Percentiles rank a stretch among this genome's conserved stretches.
Evolutionary conservation across 2,329 filamentous ascomycete species (phyloP).

Genomic region (Plectosphaerella plurivora): DNA sequence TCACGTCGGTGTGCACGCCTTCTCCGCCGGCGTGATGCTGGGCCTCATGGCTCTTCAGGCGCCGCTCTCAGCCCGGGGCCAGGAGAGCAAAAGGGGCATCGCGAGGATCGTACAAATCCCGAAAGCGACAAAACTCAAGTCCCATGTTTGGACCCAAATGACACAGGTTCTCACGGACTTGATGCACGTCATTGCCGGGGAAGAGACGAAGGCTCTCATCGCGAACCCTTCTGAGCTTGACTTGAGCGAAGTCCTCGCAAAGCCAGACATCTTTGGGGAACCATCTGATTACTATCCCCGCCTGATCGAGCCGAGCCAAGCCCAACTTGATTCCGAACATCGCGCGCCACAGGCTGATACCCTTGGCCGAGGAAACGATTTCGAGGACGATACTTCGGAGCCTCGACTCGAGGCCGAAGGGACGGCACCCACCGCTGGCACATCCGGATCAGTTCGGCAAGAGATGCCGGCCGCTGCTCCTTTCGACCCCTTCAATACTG

Average conservation of each 20-base stretch:
- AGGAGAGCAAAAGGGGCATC: neutral
- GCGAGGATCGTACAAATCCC: neutral
- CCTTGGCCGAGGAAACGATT: too few relatives aligned
- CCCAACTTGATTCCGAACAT: too few relatives aligned
- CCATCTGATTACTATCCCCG: neutral
- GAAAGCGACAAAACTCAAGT: neutral
- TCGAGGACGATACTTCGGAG: too few relatives aligned
- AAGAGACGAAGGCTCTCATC: neutral
- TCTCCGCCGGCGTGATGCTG: neutral
- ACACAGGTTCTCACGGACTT: neutral
- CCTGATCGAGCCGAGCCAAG: too few relatives aligned
- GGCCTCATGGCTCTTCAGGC: neutral
- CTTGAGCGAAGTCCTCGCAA: neutral
- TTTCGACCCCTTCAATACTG: neutral
- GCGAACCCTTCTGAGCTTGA: neutral
- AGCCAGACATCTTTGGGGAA: neutral
- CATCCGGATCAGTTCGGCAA: neutral
- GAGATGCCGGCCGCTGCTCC: neutral
- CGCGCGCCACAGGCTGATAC: too few relatives aligned
- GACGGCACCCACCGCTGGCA: too few relatives aligned
- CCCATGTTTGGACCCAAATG: neutral
- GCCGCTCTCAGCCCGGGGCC: neutral
- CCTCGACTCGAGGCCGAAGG: too few relatives aligned
- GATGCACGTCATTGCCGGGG: neutral
- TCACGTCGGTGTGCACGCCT: neutral